Base-by-base conservation (phyloP, 805 yeast genomes). In the Metschnikowia picachoensis region DNA sequence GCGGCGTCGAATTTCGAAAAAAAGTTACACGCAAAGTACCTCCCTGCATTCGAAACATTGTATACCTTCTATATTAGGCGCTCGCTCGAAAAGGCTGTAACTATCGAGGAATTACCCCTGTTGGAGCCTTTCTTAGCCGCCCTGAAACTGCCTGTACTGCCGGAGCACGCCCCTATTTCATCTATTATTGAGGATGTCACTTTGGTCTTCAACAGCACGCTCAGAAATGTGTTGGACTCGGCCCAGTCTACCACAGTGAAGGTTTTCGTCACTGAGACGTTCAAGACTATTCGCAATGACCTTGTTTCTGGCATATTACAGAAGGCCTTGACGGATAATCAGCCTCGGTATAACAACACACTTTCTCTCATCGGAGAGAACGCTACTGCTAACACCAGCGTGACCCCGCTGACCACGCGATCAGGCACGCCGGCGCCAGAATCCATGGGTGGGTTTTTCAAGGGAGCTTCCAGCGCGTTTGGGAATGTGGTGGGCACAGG, bases 171-270 rank as follows among this genome's bases (percentile, higher is more conserved):
- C 5, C 92, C 91, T 2, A 79, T 85, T 4, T 80, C 95, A 0
- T 88, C 97, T 0, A 82, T 88, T 17, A 80, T 91, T 20, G 99
- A 94, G 57, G 99, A 94, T 61, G 68, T 87, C 30, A 77, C 88
- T 27, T 72, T 89, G 55, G 80, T 90, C 8, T 67, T 91, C 37
- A 85, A 87, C 57, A 79, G 82, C 32, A 74, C 86, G 14, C 62
- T 90, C 31, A 68, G 81, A 20, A 85, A 83, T 48, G 73, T 82
- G 1, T 70, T 90, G 11, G 83, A 86, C 37, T 78, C 95, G 0
- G 95, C 95, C 0, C 85, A 87, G 49, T 67, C 68, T 44, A 58
- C 72, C 7, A 70, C 83, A 0, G 77, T 83, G 28, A 78, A 76
- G 52, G 72, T 69, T 28, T 78, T 85, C 57, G 61, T 85, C 12